Evolutionary conservation across 257 asterid genomes (phyloP), one percentile per base, ranked within the genome.

Genomic region (Salvia splendens): DNA sequence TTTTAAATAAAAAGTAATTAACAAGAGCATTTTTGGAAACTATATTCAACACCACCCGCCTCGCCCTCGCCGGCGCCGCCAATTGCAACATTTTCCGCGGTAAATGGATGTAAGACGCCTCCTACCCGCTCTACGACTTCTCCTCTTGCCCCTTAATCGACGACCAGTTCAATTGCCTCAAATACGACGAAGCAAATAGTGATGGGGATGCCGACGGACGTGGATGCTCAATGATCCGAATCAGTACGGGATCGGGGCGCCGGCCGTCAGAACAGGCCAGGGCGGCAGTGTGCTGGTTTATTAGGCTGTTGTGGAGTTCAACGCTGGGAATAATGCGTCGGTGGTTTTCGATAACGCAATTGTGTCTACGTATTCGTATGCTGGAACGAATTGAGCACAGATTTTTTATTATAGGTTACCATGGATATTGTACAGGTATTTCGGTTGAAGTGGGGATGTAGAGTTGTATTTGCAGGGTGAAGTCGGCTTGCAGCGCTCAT

Each of bases 351-450:
- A 83, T 67, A 68, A 65, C 3, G 62, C 72, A 5, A 84, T 87
- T 0, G 89, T 84, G 1, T 86, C 96, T 5, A 76, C 87, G 2
- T 86, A 84, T 33, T 89, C 91, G 32, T 84, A 80, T 60, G 46
- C 73, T 20, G 38, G 72, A 61, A 63, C 82, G 72, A 70, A 52
- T 14, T 73, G 73, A 64, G 72, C 49, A 51, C 40, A 64, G 75
- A 28, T 79, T 73, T 20, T 75, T 84, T 74, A 82, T 68, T 57
- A 72, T 69, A 51, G 78, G 72, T 91, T 84, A 65, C 80, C 57
- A 61, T 88, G 89, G 76, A 81, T 75, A 79, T 77, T 89, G 81
- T 85, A 91, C 96, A 89, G 98, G 98, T 91, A 32, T 45, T 38
- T 61, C 33, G 74, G 33, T 56, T 71, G 64, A 59, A 63, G 63